phyloP scores from a whole-genome alignment of 1,284 basidiomycete species.

The Xerocomus nothofagi region DNA sequence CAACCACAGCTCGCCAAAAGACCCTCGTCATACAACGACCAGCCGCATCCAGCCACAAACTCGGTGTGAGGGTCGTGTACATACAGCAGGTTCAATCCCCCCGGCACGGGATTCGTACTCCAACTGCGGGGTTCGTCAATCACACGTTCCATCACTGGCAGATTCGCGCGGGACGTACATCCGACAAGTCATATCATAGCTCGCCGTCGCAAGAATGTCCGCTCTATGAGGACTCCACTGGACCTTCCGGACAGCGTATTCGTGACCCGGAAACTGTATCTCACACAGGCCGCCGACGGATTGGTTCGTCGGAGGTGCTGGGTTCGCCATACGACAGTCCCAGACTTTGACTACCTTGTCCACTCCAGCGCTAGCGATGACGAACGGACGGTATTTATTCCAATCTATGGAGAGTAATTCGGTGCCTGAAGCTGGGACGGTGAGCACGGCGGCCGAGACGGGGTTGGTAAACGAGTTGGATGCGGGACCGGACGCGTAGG shows the following conservation, averaged over 20 bases:
- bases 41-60: slow-evolving; percentile 90
- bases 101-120: slow-evolving; percentile 56
- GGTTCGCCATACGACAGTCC: slow-evolving; percentile 81
- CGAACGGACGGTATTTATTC: slow-evolving; percentile 88
- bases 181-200: slow-evolving; percentile 96
- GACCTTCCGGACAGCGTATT: slow-evolving; percentile 78
- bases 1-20: slow-evolving; percentile 86
- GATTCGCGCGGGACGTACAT: slow-evolving; percentile 60
- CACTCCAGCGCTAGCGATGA: slow-evolving; percentile 79
- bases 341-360: slow-evolving; percentile 81
- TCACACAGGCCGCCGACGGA: slow-evolving; percentile 71
- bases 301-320: slow-evolving; percentile 42
- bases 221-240: slow-evolving; percentile 79
- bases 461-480: slow-evolving; percentile 61
- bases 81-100: slow-evolving; percentile 56
- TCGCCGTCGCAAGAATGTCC: slow-evolving; percentile 78
- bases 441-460: slow-evolving; percentile 62
- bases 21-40: slow-evolving; percentile 87
- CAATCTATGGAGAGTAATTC: slow-evolving; percentile 84
- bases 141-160: too few relatives aligned
- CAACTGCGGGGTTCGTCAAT: slow-evolving; percentile 45
- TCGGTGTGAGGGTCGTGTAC: slow-evolving; percentile 90
- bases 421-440: slow-evolving; percentile 66
- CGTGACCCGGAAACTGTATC: slow-evolving; percentile 69
- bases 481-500: slow-evolving; percentile 46